Conservation (phyloP, 768 basidiomycete genomes). For the Lentinula guzmanii region DNA sequence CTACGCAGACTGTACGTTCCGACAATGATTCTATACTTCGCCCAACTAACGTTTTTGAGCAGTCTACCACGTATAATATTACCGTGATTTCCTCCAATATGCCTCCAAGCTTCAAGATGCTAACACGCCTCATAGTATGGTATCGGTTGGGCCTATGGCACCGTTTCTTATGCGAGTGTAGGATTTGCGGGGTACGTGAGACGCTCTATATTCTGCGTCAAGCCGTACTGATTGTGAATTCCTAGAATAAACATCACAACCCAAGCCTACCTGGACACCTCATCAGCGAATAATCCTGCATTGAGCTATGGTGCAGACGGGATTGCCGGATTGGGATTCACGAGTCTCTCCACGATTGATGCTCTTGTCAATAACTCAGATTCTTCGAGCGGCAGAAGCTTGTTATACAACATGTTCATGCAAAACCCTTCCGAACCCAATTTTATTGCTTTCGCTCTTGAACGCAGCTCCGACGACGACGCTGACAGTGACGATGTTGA, state of each 20-base stretch:
- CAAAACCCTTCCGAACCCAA: conserved; percentile 68
- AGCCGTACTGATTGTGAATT: conserved; percentile 1
- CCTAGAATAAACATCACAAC: conserved; percentile 53
- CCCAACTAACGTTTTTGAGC: conserved; percentile 6
- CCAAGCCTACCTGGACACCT: conserved; percentile 69
- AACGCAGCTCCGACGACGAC: conserved; percentile 46
- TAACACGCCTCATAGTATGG: conserved; percentile 50
- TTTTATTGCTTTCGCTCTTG: conserved; percentile 73
- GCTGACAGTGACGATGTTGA: conserved; percentile 53
- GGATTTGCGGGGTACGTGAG: conserved; percentile 62
- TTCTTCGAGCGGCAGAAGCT: conserved; percentile 54
- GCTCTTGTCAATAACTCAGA: conserved; percentile 49
- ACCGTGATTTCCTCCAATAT: conserved; percentile 37
- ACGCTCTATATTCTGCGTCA: background rate
- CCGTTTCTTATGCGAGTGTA: conserved; percentile 54
- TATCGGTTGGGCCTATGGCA: conserved; percentile 71
- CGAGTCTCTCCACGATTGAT: conserved; percentile 70
- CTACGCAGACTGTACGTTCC: conserved; percentile 40
- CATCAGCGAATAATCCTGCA: conserved; percentile 63
- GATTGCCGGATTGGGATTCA: conserved; percentile 74
- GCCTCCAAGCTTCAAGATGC: conserved; percentile 6
- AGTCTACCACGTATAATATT: conserved; percentile 52
- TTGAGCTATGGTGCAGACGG: conserved; percentile 66
- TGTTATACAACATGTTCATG: conserved; percentile 73
- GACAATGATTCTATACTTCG: background rate